Evolutionary conservation across 345 rosid genomes (phyloP).

Genomic region (Toxicodendron radicans): DNA sequence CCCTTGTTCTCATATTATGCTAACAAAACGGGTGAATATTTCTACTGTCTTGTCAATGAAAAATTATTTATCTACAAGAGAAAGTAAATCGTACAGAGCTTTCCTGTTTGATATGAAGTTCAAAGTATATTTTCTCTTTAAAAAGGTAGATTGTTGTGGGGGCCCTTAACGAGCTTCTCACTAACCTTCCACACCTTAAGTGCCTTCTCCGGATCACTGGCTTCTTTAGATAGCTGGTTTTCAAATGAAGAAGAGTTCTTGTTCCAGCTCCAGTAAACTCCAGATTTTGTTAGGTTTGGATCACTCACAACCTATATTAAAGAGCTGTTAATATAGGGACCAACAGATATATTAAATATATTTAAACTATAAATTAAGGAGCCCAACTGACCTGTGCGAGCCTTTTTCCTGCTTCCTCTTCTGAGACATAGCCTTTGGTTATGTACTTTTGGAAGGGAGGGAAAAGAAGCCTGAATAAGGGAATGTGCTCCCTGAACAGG

Average conservation of each 20-base stretch:
- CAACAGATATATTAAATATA: neutral
- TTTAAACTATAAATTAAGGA: neutral
- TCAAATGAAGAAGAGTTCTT: conserved; percentile 82
- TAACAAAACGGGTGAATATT: conserved; percentile 3
- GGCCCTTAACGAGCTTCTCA: conserved; percentile 57
- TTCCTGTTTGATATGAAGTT: conserved; percentile 19
- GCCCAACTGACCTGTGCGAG: conserved; percentile 50
- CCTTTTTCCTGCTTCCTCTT: conserved; percentile 58
- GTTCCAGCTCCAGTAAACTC: conserved; percentile 98
- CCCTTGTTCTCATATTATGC: neutral
- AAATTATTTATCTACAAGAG: conserved; percentile 4
- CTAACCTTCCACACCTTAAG: conserved; percentile 60
- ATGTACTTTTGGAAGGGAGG: conserved; percentile 73
- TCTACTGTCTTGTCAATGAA: conserved; percentile 7
- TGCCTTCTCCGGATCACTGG: conserved; percentile 85
- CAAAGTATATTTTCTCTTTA: neutral
- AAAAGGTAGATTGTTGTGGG: neutral
- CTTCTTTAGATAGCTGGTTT: conserved; percentile 87
- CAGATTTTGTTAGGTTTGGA: conserved; percentile 81
- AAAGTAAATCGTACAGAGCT: neutral
- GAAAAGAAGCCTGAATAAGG: conserved; percentile 58
- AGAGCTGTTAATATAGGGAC: neutral
- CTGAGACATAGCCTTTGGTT: conserved; percentile 60
- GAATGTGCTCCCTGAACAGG: conserved; percentile 71
- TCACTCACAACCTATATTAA: conserved; percentile 73